phyloP scores from a whole-genome alignment of 2,329 filamentous ascomycete genomes.

The Aspergillus fischeri region DNA sequence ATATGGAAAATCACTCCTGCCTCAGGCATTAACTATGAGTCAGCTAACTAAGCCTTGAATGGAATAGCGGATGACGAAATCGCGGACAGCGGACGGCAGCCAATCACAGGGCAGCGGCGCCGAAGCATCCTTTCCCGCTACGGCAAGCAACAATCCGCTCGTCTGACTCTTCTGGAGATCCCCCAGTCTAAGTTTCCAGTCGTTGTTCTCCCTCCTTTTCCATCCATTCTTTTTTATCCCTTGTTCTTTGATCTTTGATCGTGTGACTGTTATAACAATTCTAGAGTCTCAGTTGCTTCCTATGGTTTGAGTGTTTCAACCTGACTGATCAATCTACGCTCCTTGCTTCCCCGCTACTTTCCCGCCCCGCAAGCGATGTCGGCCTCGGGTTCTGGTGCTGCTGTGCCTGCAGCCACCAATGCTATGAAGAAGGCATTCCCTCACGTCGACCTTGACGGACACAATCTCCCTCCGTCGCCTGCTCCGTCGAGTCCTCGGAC shows the following conservation, averaged over 20 bases:
- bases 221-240: neutral
- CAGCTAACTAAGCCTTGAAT: neutral
- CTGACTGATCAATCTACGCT: neutral
- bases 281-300: neutral
- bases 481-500: constrained; percentile 85
- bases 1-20: neutral
- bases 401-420: constrained; percentile 15
- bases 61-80: constrained; percentile 1
- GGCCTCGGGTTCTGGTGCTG: constrained; percentile 29
- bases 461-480: constrained; percentile 83
- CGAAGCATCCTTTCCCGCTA: constrained; percentile 3
- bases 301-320: neutral
- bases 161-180: constrained; percentile 1
- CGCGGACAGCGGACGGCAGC: neutral
- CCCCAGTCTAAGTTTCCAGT: neutral
- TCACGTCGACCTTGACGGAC: constrained; percentile 73
- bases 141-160: constrained; percentile 1
- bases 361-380: constrained; percentile 38
- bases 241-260: constrained; percentile 1
- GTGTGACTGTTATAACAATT: neutral
- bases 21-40: neutral
- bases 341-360: constrained; percentile 14
- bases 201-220: neutral
- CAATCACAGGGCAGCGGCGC: constrained; percentile 14
- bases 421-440: constrained; percentile 49